Base-by-base conservation (phyloP, 352 stramenopile genomes). In the Phytophthora aleatoria region DNA sequence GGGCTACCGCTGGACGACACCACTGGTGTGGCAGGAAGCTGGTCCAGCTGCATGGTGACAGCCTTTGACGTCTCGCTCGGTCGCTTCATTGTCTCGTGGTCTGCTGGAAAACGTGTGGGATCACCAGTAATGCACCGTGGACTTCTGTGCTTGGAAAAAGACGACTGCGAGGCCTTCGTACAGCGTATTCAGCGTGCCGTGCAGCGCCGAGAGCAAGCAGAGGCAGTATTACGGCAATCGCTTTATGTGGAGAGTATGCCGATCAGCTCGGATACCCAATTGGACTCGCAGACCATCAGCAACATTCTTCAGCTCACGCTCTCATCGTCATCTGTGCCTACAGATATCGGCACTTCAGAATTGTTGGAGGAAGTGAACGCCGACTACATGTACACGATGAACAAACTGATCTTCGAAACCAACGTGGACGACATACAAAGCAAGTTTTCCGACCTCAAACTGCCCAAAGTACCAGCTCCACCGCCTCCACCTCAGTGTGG, bases 381-480 rank as follows among this genome's bases (percentile, higher is more conserved):
- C 4, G 87, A 96, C 59, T 98, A 97, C 71, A 92, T 96, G 75
- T 80, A 91, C 31, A 90, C 91, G 24, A 97, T 98, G 91, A 98
- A 98, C 86, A 84, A 90, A 31, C 67, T 98, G 15, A 83, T 98
- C 6, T 92, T 98, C 20, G 83, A 92, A 43, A 83, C 82, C 7
- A 93, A 88, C 24, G 50, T 82, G n/a, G 60, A 77, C 33, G 85
- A 95, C 39, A 43, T 91, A n/a, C 54, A 67, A 24, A 31, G 27
- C n/a, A 85, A 91, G 41, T 90, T 92, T 48, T 65, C 68, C 0
- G 76, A 88, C 33, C 60, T 95, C 3, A 69, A 59, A 30, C 51
- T 93, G 6, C 79, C 83, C 1, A 45, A 74, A 42, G 43, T 56
- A 54, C 28, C 55, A 2, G 48, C 64, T 2, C 35, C 33, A 0